These are phyloP conservation scores for Hevea brasiliensis DNA, from an alignment of 345 rosid species.

Conservation along the genomic window DNA sequence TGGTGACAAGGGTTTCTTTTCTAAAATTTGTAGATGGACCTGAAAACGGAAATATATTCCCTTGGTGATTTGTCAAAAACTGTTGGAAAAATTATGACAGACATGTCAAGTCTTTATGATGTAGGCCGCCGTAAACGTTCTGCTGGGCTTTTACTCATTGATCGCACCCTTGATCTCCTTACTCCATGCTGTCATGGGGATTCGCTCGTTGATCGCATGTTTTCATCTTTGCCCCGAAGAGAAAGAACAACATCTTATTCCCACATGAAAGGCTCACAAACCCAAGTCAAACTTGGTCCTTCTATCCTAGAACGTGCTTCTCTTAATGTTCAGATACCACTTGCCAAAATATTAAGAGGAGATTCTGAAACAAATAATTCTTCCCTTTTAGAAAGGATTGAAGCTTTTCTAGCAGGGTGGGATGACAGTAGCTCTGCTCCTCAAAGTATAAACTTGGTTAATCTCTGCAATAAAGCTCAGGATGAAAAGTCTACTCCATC, in stretches of 20 bases:
- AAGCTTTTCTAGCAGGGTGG: conserved; percentile 80
- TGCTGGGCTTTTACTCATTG: conserved; percentile 84
- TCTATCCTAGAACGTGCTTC: conserved; percentile 55
- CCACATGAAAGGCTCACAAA: conserved; percentile 47
- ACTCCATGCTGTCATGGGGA: conserved; percentile 94
- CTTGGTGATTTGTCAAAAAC: conserved; percentile 83
- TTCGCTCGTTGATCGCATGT: conserved; percentile 81
- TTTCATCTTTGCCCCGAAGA: conserved; percentile 76
- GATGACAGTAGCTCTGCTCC: conserved; percentile 43
- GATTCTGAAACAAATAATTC: conserved; percentile 40
- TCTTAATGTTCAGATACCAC: conserved; percentile 77
- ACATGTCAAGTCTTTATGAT: conserved; percentile 98
- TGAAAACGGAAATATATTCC: conserved; percentile 95
- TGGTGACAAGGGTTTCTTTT: conserved; percentile 30
- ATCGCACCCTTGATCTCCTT: conserved; percentile 89
- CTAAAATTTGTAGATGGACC: conserved; percentile 75
- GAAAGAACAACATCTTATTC: conserved; percentile 45
- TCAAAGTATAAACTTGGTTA: conserved; percentile 34
- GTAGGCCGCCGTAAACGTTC: conserved; percentile 93
- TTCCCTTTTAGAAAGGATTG: conserved; percentile 51
- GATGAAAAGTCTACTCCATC: conserved; percentile 35
- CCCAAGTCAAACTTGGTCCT: conserved; percentile 47
- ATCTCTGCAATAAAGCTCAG: conserved; percentile 29
- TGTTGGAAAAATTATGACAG: conserved; percentile 89
- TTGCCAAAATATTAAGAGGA: conserved; percentile 59